Evolutionary conservation across 495 filamentous ascomycete species (phyloP).

Genomic region (Penicillium parvum): DNA sequence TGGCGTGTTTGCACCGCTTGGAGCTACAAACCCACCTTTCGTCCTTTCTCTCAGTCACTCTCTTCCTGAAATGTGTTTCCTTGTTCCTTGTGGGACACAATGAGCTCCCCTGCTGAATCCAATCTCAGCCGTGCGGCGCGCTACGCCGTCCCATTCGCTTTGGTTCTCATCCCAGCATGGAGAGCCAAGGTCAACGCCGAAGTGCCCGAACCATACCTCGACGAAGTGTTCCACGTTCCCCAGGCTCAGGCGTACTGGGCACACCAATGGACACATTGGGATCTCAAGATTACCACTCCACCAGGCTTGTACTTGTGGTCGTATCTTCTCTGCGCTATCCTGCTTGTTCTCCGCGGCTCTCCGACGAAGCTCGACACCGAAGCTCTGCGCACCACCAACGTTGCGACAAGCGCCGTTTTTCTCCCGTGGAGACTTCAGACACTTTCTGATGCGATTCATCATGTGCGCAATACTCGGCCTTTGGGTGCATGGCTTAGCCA

Average conservation of each 20-base stretch:
- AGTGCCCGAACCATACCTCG: conserved; percentile 81
- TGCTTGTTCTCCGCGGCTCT: conserved; percentile 33
- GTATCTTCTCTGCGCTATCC: conserved; percentile 35
- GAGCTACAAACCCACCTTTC: conserved; percentile 3
- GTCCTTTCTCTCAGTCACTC: conserved; percentile 1
- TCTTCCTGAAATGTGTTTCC: not conserved
- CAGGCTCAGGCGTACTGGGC: conserved; percentile 85
- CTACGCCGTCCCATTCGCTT: conserved; percentile 39
- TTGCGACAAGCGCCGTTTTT: conserved; percentile 30
- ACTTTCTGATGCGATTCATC: conserved; percentile 34
- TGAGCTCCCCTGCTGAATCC: conserved; percentile 35
- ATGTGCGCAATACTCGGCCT: conserved; percentile 34
- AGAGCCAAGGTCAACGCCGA: conserved; percentile 33
- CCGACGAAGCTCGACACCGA: conserved; percentile 36
- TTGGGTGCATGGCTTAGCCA: conserved; percentile 47
- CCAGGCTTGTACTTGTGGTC: conserved; percentile 74
- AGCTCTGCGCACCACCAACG: conserved; percentile 39
- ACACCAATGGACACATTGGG: conserved; percentile 73
- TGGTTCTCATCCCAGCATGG: conserved; percentile 39
- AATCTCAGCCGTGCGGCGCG: conserved; percentile 39
- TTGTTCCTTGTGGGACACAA: conserved; percentile 22
- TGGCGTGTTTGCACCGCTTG: conserved; percentile 36
- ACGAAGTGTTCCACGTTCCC: conserved; percentile 92
- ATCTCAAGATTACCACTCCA: conserved; percentile 94
- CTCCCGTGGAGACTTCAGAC: conserved; percentile 44